phyloP scores from a whole-genome alignment of 768 basidiomycete species.

The Tubosaeta sp. region DNA sequence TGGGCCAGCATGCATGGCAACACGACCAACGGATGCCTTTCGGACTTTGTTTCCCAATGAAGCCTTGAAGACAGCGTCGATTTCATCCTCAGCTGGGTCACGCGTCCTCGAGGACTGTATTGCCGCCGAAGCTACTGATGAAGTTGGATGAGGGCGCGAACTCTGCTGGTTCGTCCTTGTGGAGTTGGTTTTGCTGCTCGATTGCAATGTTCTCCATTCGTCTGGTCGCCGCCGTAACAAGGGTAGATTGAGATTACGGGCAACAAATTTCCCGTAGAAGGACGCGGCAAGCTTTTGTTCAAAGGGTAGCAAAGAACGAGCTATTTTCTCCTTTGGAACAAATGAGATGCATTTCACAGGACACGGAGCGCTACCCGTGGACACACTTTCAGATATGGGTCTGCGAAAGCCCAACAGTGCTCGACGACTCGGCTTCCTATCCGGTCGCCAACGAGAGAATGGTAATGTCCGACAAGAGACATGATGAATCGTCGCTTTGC shows the following conservation, averaged over 20 bases:
- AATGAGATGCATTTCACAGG: slow-evolving; percentile 3
- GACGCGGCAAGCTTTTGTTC: slow-evolving; percentile 71
- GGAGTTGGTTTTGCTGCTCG: slow-evolving; percentile 31
- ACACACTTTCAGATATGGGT: slow-evolving; percentile 83
- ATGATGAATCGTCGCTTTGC: slow-evolving; percentile 68
- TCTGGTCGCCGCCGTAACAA: slow-evolving; percentile 74
- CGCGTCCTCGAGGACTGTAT: slow-evolving; percentile 44
- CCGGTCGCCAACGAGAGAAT: slow-evolving; percentile 79
- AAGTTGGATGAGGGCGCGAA: slow-evolving; percentile 6
- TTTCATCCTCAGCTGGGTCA: slow-evolving; percentile 53
- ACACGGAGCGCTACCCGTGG: background rate
- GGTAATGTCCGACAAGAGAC: slow-evolving; percentile 74
- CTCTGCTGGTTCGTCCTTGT: slow-evolving; percentile 14
- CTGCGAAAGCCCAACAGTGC: slow-evolving; percentile 87
- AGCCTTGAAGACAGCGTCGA: slow-evolving; percentile 66
- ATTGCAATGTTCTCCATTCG: slow-evolving; percentile 78
- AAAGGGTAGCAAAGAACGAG: slow-evolving; percentile 67
- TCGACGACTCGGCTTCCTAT: slow-evolving; percentile 89
- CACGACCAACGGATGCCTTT: slow-evolving; percentile 42
- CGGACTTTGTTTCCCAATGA: slow-evolving; percentile 56
- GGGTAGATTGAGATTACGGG: slow-evolving; percentile 70
- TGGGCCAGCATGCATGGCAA: slow-evolving; percentile 8
- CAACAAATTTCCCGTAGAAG: slow-evolving; percentile 86
- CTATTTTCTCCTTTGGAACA: slow-evolving; percentile 78
- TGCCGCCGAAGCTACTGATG: background rate